Percentiles rank a stretch among this genome's conserved stretches.
phyloP scores from a whole-genome alignment of 2,329 filamentous ascomycete species.

The Beauveria varroae region DNA sequence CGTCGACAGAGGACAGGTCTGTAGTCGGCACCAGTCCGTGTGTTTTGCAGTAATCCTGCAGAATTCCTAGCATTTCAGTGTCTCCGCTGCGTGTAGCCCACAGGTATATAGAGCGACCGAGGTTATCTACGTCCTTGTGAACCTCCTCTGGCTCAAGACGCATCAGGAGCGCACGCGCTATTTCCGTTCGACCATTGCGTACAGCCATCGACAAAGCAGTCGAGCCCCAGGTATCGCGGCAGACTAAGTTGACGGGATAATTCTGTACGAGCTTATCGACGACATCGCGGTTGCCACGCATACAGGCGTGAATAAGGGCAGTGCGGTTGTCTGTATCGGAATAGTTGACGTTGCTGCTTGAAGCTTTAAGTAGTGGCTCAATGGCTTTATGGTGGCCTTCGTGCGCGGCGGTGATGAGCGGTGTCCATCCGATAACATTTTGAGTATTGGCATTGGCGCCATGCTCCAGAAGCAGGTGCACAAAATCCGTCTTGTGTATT shows the following conservation, averaged over 20 bases:
- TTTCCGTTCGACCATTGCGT: not conserved
- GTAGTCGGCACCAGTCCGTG: not conserved
- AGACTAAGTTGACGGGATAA: not conserved
- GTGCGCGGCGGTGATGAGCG: conserved; percentile 1
- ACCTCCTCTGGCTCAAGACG: not conserved
- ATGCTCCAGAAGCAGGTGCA: not conserved
- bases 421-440: not conserved
- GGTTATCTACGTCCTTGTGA: not conserved
- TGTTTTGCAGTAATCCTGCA: not conserved
- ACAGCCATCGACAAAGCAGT: conserved; percentile 6
- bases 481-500: not conserved
- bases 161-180: not conserved
- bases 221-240: conserved; percentile 2
- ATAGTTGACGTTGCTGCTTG: not conserved
- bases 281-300: not conserved
- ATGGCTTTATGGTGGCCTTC: not conserved
- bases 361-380: not conserved
- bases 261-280: not conserved
- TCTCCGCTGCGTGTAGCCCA: conserved; percentile 6
- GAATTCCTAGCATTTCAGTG: not conserved
- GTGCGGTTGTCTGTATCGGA: conserved; percentile 1
- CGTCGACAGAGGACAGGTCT: not conserved
- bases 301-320: conserved; percentile 6
- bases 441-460: not conserved
- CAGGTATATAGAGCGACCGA: not conserved